A percentile compares a stretch with the other conserved stretches of the same genome.
Conservation (phyloP, 2,329 filamentous ascomycete species). For the Fusarium verrucosum region DNA sequence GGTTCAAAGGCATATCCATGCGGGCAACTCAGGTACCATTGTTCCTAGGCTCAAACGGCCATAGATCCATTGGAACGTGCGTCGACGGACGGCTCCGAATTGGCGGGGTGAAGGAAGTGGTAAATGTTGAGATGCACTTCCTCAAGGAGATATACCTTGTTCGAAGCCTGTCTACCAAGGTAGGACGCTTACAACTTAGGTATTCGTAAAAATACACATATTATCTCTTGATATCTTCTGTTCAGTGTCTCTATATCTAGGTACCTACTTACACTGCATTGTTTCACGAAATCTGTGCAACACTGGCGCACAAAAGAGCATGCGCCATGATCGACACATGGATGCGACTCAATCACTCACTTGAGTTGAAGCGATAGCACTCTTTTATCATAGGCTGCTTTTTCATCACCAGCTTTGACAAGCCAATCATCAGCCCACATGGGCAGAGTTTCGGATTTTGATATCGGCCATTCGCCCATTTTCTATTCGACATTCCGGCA, state of each 20-base stretch:
- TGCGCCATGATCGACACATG: conserved; percentile 33
- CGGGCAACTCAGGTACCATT: conserved; percentile 21
- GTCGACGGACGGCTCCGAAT: conserved; percentile 6
- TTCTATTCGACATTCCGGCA: background rate
- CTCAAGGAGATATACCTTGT: background rate
- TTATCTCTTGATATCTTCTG: background rate
- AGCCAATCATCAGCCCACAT: conserved; percentile 48
- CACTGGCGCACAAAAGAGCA: background rate
- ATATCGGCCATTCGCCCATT: conserved; percentile 20
- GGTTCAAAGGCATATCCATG: conserved; percentile 3
- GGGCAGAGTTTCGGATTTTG: conserved; percentile 32
- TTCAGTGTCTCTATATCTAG: background rate
- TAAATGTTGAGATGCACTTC: conserved; percentile 8
- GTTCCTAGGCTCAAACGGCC: conserved; percentile 9
- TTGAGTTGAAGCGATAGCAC: conserved; percentile 3
- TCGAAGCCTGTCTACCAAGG: no score
- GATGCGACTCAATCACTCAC: conserved; percentile 14
- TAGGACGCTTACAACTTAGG: no score
- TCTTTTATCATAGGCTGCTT: background rate
- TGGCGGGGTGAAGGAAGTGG: conserved; percentile 13
- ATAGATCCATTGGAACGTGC: conserved; percentile 18
- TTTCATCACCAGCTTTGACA: conserved; percentile 4
- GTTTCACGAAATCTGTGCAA: conserved; percentile 5
- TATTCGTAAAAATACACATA: background rate
- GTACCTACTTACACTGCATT: background rate